Evolutionary conservation across 768 basidiomycete species (phyloP).

Genomic region (Trametes maxima): DNA sequence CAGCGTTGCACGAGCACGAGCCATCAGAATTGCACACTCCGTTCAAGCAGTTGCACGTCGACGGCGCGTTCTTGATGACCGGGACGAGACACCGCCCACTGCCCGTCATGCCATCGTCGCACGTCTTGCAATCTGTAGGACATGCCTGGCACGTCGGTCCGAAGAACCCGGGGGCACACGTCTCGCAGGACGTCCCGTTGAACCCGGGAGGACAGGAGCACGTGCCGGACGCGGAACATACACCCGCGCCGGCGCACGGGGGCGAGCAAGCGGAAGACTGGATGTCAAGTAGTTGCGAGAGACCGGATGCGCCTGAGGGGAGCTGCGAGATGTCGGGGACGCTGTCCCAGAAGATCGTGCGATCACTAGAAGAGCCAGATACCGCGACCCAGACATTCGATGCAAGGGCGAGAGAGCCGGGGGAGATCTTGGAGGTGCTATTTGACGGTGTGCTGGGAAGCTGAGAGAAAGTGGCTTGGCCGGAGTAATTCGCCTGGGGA

Average conservation of each 20-base stretch:
- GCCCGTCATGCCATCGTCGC: constrained; percentile 81
- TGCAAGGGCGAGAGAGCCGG: constrained; percentile 68
- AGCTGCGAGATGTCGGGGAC: constrained; percentile 76
- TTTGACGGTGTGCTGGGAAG: constrained; percentile 51
- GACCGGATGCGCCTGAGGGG: constrained; percentile 47
- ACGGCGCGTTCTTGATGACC: constrained; percentile 51
- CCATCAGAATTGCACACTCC: constrained; percentile 71
- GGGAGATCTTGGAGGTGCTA: constrained; percentile 38
- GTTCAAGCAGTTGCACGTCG: constrained; percentile 81
- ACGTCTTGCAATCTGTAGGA: constrained; percentile 65
- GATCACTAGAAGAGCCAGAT: constrained; percentile 51
- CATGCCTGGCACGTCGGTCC: constrained; percentile 73
- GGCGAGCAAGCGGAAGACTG: constrained; percentile 77
- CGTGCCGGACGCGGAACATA: constrained; percentile 69
- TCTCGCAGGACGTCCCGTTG: constrained; percentile 77
- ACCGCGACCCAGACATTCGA: constrained; percentile 71
- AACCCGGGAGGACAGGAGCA: constrained; percentile 79
- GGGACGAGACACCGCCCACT: constrained; percentile 69
- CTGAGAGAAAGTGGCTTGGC: constrained; percentile 58
- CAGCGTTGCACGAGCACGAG: constrained; percentile 74
- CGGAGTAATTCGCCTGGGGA: constrained; percentile 62
- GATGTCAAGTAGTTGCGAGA: constrained; percentile 65
- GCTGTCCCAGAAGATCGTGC: constrained; percentile 77
- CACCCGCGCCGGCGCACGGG: constrained; percentile 69
- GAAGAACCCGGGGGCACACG: constrained; percentile 74